Evolutionary conservation across 2,329 filamentous ascomycete genomes (phyloP).

Genomic region (Trichoderma cornu-damae): DNA sequence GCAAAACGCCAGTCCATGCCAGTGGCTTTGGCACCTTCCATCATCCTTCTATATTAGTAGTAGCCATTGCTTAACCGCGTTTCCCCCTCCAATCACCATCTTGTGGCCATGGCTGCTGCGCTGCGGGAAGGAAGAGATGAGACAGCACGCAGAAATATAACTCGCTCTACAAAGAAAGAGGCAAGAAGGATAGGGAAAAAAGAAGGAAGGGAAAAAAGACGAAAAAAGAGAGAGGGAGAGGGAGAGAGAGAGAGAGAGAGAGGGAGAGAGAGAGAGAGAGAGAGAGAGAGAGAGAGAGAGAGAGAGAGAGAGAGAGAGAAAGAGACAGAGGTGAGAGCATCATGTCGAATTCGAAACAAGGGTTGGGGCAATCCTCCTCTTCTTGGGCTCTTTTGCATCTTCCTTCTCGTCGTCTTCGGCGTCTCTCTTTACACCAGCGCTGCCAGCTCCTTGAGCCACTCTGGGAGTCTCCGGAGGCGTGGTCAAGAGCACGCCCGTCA

Average conservation of each 20-base stretch:
- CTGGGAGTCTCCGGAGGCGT: constrained; percentile 87
- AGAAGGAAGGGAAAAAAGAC: not conserved
- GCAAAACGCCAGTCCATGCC: constrained; percentile 31
- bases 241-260: not conserved
- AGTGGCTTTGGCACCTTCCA: constrained; percentile 23
- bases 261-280: no score
- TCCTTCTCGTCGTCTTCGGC: constrained; percentile 51
- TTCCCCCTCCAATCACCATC: not conserved
- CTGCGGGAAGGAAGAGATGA: not conserved
- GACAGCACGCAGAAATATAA: not conserved
- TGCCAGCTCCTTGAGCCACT: constrained; percentile 27
- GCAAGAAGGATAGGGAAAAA: no score
- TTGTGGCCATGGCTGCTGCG: not conserved
- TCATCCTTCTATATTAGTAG: constrained; percentile 17
- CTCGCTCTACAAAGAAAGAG: not conserved
- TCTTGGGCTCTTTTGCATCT: constrained; percentile 55
- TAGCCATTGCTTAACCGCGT: not conserved
- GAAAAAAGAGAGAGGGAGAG: not conserved
- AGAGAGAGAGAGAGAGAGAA: not conserved
- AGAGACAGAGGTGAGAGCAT: not conserved
- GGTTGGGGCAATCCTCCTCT: constrained; percentile 65
- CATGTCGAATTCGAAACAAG: constrained; percentile 36
- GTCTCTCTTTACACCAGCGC: constrained; percentile 51
- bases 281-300: not conserved
- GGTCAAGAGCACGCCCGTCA: constrained; percentile 65